A percentile compares a stretch with the other conserved stretches of the same genome.
phyloP scores from a whole-genome alignment of 305 asterid species.

The Galium porrigens region DNA sequence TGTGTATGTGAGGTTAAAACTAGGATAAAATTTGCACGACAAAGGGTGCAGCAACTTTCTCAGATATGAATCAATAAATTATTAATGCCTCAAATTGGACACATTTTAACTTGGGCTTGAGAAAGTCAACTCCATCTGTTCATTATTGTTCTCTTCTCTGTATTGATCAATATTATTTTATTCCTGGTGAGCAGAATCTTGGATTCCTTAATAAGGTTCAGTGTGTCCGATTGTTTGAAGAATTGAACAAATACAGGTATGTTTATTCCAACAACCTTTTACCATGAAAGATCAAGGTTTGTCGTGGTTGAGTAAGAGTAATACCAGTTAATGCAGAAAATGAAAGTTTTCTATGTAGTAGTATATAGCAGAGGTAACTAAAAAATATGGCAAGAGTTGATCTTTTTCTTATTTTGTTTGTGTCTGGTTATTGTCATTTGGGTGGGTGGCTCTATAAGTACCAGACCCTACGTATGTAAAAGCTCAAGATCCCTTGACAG shows the following conservation, averaged over 20 bases:
- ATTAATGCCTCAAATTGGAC: not conserved
- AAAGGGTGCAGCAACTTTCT: not conserved
- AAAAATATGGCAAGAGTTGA: not conserved
- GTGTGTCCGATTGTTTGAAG: conserved; percentile 71
- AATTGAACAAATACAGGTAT: conserved; percentile 88
- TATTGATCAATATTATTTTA: not conserved
- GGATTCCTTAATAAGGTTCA: conserved; percentile 71
- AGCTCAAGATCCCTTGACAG: not conserved
- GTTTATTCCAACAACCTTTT: conserved; percentile 10
- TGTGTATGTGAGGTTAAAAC: not conserved
- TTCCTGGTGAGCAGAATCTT: conserved; percentile 33
- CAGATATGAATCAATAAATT: not conserved
- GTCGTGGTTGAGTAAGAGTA: not conserved
- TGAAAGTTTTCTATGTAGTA: not conserved
- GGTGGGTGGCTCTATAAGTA: not conserved
- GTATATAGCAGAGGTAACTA: not conserved
- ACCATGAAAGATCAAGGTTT: not conserved
- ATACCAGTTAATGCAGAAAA: not conserved
- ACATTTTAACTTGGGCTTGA: not conserved
- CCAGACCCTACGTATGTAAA: not conserved
- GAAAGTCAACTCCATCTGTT: not conserved
- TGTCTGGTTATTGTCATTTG: not conserved
- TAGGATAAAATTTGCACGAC: not conserved
- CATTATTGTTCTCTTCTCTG: not conserved
- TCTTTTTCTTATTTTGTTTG: not conserved